Percentiles rank a stretch among this genome's conserved stretches.
These are phyloP conservation scores for Collybia mongolica DNA, from an alignment of 768 basidiomycete genomes.

Conservation along the genomic window DNA sequence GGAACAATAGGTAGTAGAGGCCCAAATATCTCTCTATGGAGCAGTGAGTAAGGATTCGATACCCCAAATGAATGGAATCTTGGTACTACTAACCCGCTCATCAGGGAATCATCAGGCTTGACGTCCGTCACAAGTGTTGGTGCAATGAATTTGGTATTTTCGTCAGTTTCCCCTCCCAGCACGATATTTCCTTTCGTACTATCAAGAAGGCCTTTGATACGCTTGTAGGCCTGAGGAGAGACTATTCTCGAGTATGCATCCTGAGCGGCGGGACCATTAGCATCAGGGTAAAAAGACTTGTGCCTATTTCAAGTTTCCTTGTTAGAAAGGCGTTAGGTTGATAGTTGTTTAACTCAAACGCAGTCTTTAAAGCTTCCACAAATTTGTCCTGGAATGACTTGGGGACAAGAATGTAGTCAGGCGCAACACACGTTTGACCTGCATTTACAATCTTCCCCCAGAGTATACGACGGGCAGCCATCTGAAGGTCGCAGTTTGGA, in stretches of 20 bases:
- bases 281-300: constrained; percentile 54
- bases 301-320: constrained; percentile 30
- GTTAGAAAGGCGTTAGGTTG: not conserved
- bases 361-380: constrained; percentile 40
- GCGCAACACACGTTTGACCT: constrained; percentile 75
- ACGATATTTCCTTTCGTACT: constrained; percentile 64
- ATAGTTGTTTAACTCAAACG: constrained; percentile 24
- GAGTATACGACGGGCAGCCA: constrained; percentile 67
- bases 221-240: constrained; percentile 49
- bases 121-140: constrained; percentile 74
- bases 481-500: constrained; percentile 61
- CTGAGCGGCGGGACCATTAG: constrained; percentile 39
- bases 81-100: constrained; percentile 60
- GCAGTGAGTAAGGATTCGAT: not conserved
- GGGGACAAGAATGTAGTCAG: constrained; percentile 54
- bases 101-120: constrained; percentile 60
- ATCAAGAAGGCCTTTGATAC: constrained; percentile 63
- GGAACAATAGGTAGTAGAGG: constrained; percentile 76
- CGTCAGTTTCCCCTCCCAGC: constrained; percentile 62
- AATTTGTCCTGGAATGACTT: constrained; percentile 42
- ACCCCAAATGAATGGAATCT: not conserved
- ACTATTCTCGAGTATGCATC: constrained; percentile 53
- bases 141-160: constrained; percentile 58
- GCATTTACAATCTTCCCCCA: constrained; percentile 84
- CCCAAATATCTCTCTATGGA: constrained; percentile 75